Percentiles rank a stretch among this genome's conserved stretches.
These are phyloP conservation scores for Cadophora sp. DNA, from an alignment of 2,329 filamentous ascomycete species.

Conservation along the genomic window DNA sequence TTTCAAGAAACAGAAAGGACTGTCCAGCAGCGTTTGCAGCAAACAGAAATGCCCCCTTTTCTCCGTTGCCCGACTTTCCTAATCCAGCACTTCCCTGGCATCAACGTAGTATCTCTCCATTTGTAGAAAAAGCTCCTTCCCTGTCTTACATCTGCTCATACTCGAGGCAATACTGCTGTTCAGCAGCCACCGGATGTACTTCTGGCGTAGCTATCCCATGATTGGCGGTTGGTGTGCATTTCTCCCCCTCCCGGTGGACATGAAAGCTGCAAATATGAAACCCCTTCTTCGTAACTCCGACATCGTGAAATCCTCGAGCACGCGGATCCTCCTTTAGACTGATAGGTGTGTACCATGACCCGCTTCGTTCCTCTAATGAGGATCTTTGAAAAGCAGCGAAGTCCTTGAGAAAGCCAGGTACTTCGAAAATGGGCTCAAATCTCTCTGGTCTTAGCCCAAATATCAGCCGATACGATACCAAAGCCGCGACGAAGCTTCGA, in stretches of 20 bases:
- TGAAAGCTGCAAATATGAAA: constrained; percentile 14
- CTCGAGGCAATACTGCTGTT: not conserved
- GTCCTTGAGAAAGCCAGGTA: constrained; percentile 14
- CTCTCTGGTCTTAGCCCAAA: constrained; percentile 7
- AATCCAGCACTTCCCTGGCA: not conserved
- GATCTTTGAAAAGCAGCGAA: constrained; percentile 9
- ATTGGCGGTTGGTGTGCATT: constrained; percentile 5
- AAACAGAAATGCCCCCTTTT: no score
- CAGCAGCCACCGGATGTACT: not conserved
- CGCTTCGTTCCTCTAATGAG: not conserved
- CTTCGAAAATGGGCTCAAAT: constrained; percentile 8
- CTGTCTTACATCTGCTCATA: not conserved
- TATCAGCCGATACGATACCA: constrained; percentile 13
- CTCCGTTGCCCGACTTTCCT: no score
- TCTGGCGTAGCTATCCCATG: not conserved
- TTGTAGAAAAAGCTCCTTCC: not conserved
- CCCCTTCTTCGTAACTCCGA: not conserved
- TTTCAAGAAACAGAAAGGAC: no score
- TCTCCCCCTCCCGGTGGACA: not conserved
- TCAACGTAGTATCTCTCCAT: not conserved
- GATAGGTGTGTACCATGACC: not conserved
- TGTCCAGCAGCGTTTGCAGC: no score
- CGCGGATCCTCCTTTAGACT: constrained; percentile 11
- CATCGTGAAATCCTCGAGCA: not conserved
- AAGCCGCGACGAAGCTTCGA: constrained; percentile 9